Evolutionary conservation across 2,329 filamentous ascomycete species (phyloP).

Genomic region (Aureobasidium uvarum): DNA sequence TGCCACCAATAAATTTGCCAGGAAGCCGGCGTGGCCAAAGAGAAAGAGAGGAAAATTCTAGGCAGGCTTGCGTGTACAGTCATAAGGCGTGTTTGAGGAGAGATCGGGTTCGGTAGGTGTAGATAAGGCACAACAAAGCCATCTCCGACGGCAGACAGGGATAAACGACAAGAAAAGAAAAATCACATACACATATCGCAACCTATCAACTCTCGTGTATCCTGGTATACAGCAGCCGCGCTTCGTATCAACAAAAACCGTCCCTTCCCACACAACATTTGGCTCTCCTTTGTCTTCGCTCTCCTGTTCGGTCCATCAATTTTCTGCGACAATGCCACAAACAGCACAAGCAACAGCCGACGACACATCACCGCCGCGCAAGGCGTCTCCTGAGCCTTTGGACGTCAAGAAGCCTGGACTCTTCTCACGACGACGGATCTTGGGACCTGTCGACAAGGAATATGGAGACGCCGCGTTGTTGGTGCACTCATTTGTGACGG

Average conservation of each 20-base stretch:
- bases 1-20: slow-evolving; percentile 10
- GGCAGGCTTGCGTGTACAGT: slow-evolving; percentile 19
- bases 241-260: background rate
- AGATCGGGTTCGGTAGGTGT: background rate
- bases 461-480: slow-evolving; percentile 39
- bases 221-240: slow-evolving; percentile 1
- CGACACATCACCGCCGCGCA: slow-evolving; percentile 5
- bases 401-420: slow-evolving; percentile 26
- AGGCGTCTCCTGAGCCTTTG: slow-evolving; percentile 2
- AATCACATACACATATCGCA: slow-evolving; percentile 3
- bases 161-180: background rate
- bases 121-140: slow-evolving; percentile 19
- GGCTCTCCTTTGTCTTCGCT: background rate
- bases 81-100: background rate
- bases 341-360: slow-evolving; percentile 17
- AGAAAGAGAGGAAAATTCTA: background rate
- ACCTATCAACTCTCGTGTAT: slow-evolving; percentile 1
- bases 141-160: slow-evolving; percentile 7
- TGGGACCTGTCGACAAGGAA: slow-evolving; percentile 37
- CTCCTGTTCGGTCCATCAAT: background rate
- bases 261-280: background rate
- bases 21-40: background rate
- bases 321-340: slow-evolving; percentile 16
- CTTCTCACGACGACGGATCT: slow-evolving; percentile 33
- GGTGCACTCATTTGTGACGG: slow-evolving; percentile 48